Conservation (phyloP, 2,329 filamentous ascomycete genomes). For the Penicillium sp. region DNA sequence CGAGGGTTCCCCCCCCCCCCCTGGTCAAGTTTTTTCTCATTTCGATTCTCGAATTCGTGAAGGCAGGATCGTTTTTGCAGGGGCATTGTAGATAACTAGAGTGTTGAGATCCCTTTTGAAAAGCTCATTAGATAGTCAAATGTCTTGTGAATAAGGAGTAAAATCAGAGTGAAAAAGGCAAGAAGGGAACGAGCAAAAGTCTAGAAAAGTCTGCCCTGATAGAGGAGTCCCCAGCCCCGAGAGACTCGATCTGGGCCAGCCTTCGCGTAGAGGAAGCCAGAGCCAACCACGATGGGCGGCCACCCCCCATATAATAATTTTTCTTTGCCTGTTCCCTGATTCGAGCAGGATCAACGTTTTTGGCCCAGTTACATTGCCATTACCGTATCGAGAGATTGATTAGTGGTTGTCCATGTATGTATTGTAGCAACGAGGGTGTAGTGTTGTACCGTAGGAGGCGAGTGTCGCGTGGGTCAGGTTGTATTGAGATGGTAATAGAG, state of each 20-base stretch:
- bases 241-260: constrained; percentile 6
- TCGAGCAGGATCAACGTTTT: constrained; percentile 6
- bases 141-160: too few relatives aligned
- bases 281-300: constrained; percentile 11
- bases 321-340: constrained; percentile 7
- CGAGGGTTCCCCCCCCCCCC: constrained; percentile 26
- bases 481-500: background rate
- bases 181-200: background rate
- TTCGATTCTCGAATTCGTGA: background rate
- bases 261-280: constrained; percentile 3
- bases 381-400: constrained; percentile 1
- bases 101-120: too few relatives aligned
- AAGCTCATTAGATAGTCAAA: background rate
- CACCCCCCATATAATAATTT: constrained; percentile 6
- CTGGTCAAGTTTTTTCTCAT: background rate
- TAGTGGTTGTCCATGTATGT: constrained; percentile 7
- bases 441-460: constrained; percentile 1
- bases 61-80: background rate
- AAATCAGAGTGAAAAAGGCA: background rate
- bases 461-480: constrained; percentile 5
- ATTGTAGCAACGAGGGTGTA: background rate
- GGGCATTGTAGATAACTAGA: background rate
- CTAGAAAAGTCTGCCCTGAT: constrained; percentile 3
- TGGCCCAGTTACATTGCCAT: constrained; percentile 7
- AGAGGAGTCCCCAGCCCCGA: background rate